Percentiles rank a stretch among this genome's conserved stretches.
Conservation (phyloP, 1,139 yeast genomes). For the Suzukiozyma palmioleophila region DNA sequence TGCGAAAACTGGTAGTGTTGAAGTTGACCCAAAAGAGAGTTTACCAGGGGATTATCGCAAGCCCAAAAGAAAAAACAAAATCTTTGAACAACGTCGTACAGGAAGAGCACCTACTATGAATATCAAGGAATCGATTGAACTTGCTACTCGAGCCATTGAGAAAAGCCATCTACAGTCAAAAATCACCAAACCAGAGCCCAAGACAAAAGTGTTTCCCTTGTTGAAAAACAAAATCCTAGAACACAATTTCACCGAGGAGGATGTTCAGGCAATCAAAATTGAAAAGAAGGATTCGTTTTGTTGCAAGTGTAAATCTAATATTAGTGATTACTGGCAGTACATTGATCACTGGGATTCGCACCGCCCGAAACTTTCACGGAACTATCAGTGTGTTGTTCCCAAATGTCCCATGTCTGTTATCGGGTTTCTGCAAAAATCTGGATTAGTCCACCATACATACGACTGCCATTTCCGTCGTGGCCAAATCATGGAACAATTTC, state of each 20-base stretch:
- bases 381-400: conserved; percentile 39
- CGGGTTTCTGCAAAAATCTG: conserved; percentile 56
- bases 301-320: background rate
- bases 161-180: background rate
- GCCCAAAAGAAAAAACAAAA: conserved; percentile 1
- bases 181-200: background rate
- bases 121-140: conserved; percentile 1
- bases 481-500: conserved; percentile 12
- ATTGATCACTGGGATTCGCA: conserved; percentile 1
- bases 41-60: background rate
- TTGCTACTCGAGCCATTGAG: conserved; percentile 2
- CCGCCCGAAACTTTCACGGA: conserved; percentile 1
- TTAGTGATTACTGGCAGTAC: conserved; percentile 1
- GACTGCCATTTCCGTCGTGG: conserved; percentile 39
- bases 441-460: conserved; percentile 54
- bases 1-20: background rate
- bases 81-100: conserved; percentile 2
- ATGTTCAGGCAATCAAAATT: background rate
- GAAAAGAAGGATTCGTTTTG: conserved; percentile 3
- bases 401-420: conserved; percentile 57
- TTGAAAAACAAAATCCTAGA: background rate
- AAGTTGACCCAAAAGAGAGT: background rate
- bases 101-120: conserved; percentile 1
- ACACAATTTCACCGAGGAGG: background rate
- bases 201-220: conserved; percentile 1